Base-by-base conservation (phyloP, 176 grass and related monocot genomes). In the Oropetium thomaeum region DNA sequence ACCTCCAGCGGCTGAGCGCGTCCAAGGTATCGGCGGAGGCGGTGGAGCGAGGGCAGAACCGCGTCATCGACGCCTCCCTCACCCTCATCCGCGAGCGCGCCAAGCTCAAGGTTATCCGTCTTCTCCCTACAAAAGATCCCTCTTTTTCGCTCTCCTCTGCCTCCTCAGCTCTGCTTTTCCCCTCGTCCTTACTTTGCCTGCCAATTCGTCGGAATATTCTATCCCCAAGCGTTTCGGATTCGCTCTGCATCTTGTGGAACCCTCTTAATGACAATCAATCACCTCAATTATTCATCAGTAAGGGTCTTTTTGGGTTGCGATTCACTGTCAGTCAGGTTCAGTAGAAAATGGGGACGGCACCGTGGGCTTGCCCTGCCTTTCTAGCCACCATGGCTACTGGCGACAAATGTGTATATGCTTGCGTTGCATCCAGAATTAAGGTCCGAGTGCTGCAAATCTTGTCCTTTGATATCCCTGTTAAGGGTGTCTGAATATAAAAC, bases 51-150 rank as follows among this genome's bases (percentile, higher is more conserved):
- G 96, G 96, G 2, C 96, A 94, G 81, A 84, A 64, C 68, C 96
- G 96, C 65, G 91, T 98, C 82, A 90, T 98, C 68, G 91, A 98
- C 62, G 89, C 96, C 72, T 98, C 96, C 55, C 91, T 98, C 72
- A 98, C 96, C 71, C 89, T 98, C 53, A 98, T 98, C 71, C 91
- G 96, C 42, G 96, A 98, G 82, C 84, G 96, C 38, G 91, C 91
- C 64, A 98, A 94, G 87, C 91, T 98, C 48, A 98, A 94, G 96
- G 96, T 94, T 29, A 37, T 23, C 4, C 3, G 0, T 22, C 54
- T 8, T 27, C 1, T 26, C 30, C 20, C 12, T 15, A 68, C n/a
- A n/a, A n/a, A n/a, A 80, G 11, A 45, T 81, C 39, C 0, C 5
- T 8, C 14, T 59, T 67, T 54, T 13, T 41, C 19, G 20, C 9